Evolutionary conservation across 345 rosid species (phyloP).

Genomic region (Atalantia buxifolia): DNA sequence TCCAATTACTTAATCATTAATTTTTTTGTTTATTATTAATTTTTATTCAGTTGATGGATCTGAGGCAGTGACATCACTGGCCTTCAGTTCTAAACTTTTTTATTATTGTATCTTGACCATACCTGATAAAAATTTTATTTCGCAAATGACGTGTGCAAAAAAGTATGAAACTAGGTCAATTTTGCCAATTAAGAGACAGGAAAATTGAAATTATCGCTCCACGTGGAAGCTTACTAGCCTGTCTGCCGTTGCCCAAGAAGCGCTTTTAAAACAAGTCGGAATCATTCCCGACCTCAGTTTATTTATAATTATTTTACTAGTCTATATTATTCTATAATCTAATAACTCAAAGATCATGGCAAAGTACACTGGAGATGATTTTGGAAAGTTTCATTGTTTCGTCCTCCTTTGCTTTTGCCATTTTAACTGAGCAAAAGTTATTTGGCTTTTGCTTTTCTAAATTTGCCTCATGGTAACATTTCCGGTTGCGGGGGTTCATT

Average conservation of each 20-base stretch:
- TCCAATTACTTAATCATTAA: background rate
- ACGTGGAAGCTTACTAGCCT: constrained; percentile 27
- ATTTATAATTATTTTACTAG: background rate
- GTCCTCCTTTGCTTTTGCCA: background rate
- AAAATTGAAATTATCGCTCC: constrained; percentile 28
- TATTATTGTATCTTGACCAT: background rate
- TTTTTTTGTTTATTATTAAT: background rate
- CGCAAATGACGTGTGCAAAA: constrained; percentile 1
- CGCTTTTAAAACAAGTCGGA: background rate
- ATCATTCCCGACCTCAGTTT: background rate
- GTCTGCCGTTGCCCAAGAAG: background rate
- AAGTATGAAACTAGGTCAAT: background rate
- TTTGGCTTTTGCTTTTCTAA: constrained; percentile 17
- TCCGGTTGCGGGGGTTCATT: too few relatives aligned
- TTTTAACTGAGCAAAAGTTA: background rate
- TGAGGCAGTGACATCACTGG: constrained; percentile 23
- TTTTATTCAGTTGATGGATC: constrained; percentile 11
- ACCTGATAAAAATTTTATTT: background rate
- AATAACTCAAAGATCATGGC: background rate
- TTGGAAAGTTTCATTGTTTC: background rate
- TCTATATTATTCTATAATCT: background rate
- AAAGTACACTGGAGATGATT: background rate
- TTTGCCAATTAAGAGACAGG: constrained; percentile 9
- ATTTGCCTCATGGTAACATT: background rate
- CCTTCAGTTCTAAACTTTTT: constrained; percentile 12